These are phyloP conservation scores for Diutina neorugosa DNA, from an alignment of 1,139 yeast genomes.

Conservation along the genomic window DNA sequence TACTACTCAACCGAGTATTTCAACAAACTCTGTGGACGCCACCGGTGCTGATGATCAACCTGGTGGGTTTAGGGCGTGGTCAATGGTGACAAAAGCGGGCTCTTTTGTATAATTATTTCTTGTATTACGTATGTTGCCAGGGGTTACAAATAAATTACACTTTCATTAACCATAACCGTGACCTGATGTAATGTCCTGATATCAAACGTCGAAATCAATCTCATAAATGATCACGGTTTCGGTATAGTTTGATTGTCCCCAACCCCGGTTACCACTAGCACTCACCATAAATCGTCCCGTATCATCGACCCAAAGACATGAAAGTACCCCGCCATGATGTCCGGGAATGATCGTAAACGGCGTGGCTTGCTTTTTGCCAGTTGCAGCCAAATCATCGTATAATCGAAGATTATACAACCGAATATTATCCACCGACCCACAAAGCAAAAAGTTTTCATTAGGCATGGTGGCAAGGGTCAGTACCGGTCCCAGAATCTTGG, in stretches of 20 bases:
- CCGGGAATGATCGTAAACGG: slow-evolving; percentile 56
- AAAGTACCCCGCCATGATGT: slow-evolving; percentile 45
- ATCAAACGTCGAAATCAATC: slow-evolving; percentile 28
- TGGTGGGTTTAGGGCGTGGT: background rate
- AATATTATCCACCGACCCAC: slow-evolving; percentile 86
- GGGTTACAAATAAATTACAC: background rate
- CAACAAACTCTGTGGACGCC: background rate
- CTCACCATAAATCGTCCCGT: slow-evolving; percentile 81
- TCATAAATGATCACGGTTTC: slow-evolving; percentile 78
- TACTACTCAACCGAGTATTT: background rate
- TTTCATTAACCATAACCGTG: background rate
- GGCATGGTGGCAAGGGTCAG: slow-evolving; percentile 75
- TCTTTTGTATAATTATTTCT: slow-evolving; percentile 5
- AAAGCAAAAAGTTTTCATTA: slow-evolving; percentile 62
- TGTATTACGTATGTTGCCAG: background rate
- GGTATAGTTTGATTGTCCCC: slow-evolving; percentile 71
- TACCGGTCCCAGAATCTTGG: slow-evolving; percentile 86
- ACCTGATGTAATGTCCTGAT: background rate
- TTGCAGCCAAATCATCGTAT: slow-evolving; percentile 25
- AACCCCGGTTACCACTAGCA: slow-evolving; percentile 91
- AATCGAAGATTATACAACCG: slow-evolving; percentile 68
- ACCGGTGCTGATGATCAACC: background rate
- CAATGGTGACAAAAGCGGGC: slow-evolving; percentile 3
- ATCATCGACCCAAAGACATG: slow-evolving; percentile 64
- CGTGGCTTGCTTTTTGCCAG: slow-evolving; percentile 30